Percentiles rank a stretch among this genome's conserved stretches.
Evolutionary conservation across 1,284 basidiomycete species (phyloP).

Genomic region (Sporisorium scitamineum): DNA sequence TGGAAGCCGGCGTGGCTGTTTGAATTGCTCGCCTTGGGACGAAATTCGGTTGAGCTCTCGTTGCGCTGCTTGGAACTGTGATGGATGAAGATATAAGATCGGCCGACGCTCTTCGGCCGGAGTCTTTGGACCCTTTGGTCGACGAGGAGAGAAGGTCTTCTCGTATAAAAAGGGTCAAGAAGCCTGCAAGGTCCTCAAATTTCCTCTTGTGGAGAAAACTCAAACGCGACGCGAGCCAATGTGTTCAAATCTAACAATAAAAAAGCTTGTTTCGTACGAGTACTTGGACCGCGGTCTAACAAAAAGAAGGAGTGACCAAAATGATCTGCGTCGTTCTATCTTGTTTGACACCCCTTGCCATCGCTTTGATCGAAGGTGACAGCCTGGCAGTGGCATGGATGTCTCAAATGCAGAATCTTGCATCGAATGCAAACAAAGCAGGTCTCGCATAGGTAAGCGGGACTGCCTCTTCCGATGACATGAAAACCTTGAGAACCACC

Average conservation of each 20-base stretch:
- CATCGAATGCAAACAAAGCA: too few relatives aligned
- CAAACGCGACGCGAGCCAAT: slow-evolving; percentile 10
- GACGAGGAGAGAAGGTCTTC: neutral
- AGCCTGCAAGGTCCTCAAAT: slow-evolving; percentile 7
- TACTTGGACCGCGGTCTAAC: too few relatives aligned
- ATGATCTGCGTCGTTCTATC: neutral
- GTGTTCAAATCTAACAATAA: neutral
- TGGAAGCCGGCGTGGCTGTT: neutral
- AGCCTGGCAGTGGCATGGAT: too few relatives aligned
- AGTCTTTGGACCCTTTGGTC: slow-evolving; percentile 1
- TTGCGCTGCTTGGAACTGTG: neutral
- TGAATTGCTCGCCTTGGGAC: neutral
- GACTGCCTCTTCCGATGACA: too few relatives aligned
- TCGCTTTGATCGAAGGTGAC: too few relatives aligned
- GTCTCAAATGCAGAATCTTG: too few relatives aligned
- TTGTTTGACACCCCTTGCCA: too few relatives aligned
- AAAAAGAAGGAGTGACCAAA: neutral
- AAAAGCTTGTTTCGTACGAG: neutral
- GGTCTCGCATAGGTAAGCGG: too few relatives aligned
- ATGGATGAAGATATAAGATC: slow-evolving; percentile 6
- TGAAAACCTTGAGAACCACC: too few relatives aligned
- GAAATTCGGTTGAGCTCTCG: neutral
- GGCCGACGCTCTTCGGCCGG: slow-evolving; percentile 21
- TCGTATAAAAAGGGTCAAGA: neutral
- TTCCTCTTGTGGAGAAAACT: neutral